A percentile compares a stretch with the other conserved stretches of the same genome.
Evolutionary conservation across 2,329 filamentous ascomycete genomes (phyloP).

Genomic region (Alternaria sp.): DNA sequence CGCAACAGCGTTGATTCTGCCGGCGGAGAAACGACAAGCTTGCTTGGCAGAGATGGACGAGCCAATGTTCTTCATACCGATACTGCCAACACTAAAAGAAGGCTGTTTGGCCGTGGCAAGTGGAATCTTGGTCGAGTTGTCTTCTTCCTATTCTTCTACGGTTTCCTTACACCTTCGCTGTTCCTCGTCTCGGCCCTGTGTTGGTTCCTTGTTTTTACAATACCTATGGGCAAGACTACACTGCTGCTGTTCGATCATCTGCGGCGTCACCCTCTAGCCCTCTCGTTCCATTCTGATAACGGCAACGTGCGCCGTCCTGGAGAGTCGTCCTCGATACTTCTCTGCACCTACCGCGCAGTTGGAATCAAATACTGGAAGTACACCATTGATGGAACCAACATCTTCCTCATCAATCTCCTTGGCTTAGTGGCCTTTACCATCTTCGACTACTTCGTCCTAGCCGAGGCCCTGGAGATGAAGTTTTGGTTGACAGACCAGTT

Average conservation of each 20-base stretch:
- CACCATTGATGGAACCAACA: slow-evolving; percentile 97
- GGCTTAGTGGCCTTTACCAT: slow-evolving; percentile 94
- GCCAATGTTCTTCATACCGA: slow-evolving; percentile 52
- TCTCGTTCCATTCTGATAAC: slow-evolving; percentile 91
- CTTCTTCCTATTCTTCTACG: slow-evolving; percentile 97
- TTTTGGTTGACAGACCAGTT: slow-evolving; percentile 81
- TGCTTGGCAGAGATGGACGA: slow-evolving; percentile 75
- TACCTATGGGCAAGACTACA: slow-evolving; percentile 97
- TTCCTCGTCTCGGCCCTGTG: slow-evolving; percentile 87
- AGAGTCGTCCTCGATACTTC: slow-evolving; percentile 81
- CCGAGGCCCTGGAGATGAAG: slow-evolving; percentile 72
- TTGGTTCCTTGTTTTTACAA: slow-evolving; percentile 97
- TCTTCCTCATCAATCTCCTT: slow-evolving; percentile 98
- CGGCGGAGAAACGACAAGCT: slow-evolving; percentile 87
- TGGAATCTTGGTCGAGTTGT: slow-evolving; percentile 95
- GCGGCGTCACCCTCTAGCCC: slow-evolving; percentile 86
- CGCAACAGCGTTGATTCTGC: slow-evolving; percentile 89
- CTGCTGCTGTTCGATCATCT: slow-evolving; percentile 90
- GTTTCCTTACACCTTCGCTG: slow-evolving; percentile 84
- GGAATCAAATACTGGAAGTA: slow-evolving; percentile 99
- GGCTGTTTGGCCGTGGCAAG: slow-evolving; percentile 92
- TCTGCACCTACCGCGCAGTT: slow-evolving; percentile 97
- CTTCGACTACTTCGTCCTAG: slow-evolving; percentile 86
- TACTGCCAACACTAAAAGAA: slow-evolving; percentile 70
- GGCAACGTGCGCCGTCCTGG: slow-evolving; percentile 75